Evolutionary conservation across 352 stramenopile genomes (phyloP), one percentile per base, ranked within the genome.

Genomic region (Phytophthora multivora): DNA sequence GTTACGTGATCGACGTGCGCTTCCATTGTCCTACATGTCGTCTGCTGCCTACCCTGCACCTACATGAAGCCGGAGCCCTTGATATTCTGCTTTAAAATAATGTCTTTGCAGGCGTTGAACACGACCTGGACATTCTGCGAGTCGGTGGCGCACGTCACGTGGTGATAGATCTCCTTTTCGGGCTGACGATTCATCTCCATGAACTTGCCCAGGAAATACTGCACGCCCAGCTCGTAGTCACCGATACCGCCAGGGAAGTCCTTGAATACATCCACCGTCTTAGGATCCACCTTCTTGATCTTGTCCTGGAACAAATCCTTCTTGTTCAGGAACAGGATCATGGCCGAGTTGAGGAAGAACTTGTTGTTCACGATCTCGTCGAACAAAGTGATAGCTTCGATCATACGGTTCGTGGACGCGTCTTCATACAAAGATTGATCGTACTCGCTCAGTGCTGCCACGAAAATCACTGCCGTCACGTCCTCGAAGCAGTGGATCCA

Each of bases 271-370:
- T 94, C 76, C 33, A 95, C 77, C 35, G 78, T 84, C 70, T 96
- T 97, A 21, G 98, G 98, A 64, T 98, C 86, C 18, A 96, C 85
- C 30, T 92, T 89, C 68, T 96, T 94, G 67, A 99, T 98, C 81
- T 98, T 98, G 73, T 98, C 90, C 63, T 96, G 86, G 66, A 98
- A 99, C 35, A 99, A 71, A 79, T 99, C 96, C 65, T 96, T 96
- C 80, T 99, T 99, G 86, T 99, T 99, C 13, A 99, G 71, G 71
- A 98, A 99, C 40, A 99, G 75, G 60, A 99, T 98, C 77, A 99
- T 98, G 36, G 84, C 89, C 15, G 95, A 97, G 53, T 93, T 87
- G 31, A 81, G 62, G 69, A 99, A 98, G 66, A 97, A 93, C 51
- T 93, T 88, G 79, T 98, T 98, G 69, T 97, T 97, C 47, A 95